Evolutionary conservation across 495 filamentous ascomycete species (phyloP), one percentile per base, ranked within the genome.

Genomic region (Neurospora intermedia): DNA sequence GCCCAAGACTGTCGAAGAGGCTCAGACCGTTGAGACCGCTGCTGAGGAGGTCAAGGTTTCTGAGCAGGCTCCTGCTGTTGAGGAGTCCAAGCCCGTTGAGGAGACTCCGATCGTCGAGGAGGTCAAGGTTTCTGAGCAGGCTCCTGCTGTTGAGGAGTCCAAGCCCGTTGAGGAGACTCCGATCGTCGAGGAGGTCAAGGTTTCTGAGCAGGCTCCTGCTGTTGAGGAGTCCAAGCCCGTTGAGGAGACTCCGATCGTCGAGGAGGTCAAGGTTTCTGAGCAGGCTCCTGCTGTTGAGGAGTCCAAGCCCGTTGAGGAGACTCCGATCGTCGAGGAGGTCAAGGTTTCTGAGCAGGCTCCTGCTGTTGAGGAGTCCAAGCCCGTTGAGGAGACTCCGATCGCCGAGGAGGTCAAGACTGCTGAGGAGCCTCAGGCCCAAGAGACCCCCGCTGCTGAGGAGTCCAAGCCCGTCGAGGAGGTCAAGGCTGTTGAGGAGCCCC

Each of bases 151-250:
- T n/a, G 73, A 72, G 35, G 72, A 75, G 27, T 27, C 70, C 9
- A 38, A 62, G 11, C 18, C 27, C 69, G 35, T 71, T 38, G 77
- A 78, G 15, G 73, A 76, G 54, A 5, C 76, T 59, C 41, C 72
- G 2, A 15, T 39, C 43, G 43, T 15, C 18, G 70, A 72, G 73
- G 43, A 54, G 73, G 35, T 38, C 35, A 38, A 38, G 35, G 4
- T 3, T 6, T 70, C 43, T 11, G 62, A 73, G 54, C 18, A 45
- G 43, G 18, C 3, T 18, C 3, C 43, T n/a, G 43, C 18, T 46
- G 72, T 46, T n/a, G 73, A 72, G 35, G 72, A 75, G 27, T 27
- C 70, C 9, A 38, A 62, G 11, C 18, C 27, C 69, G 35, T 71
- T 38, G 77, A 78, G 15, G 73, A 76, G 54, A 5, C 76, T 59